Percentiles rank a stretch among this genome's conserved stretches.
phyloP scores from a whole-genome alignment of 2,329 filamentous ascomycete genomes.

The Fusarium humuli region DNA sequence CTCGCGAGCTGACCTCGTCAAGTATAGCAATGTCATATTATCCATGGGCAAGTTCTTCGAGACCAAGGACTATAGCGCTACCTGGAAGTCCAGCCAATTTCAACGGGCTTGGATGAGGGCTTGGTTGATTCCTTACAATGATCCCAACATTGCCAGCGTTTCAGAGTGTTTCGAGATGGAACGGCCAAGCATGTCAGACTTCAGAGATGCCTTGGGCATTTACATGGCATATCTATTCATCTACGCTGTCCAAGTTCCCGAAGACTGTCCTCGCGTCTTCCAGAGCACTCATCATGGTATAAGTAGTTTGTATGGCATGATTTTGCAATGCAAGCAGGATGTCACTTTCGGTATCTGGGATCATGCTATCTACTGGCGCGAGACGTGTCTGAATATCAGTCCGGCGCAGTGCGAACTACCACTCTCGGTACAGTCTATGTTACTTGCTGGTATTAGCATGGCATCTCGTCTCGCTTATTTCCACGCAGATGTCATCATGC shows the following conservation, averaged over 20 bases:
- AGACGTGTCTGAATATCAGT: conserved; percentile 38
- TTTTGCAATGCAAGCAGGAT: conserved; percentile 32
- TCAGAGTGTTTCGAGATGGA: conserved; percentile 35
- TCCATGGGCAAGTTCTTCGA: conserved; percentile 40
- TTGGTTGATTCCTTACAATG: conserved; percentile 29
- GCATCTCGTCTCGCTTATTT: conserved; percentile 38
- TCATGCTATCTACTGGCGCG: conserved; percentile 38
- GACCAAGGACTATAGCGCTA: conserved; percentile 30
- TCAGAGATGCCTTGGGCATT: conserved; percentile 26
- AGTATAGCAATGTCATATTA: conserved; percentile 32
- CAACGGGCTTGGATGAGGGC: conserved; percentile 21
- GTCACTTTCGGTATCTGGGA: conserved; percentile 40
- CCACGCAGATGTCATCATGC: conserved; percentile 38
- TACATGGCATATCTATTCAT: conserved; percentile 37
- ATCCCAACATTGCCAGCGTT: conserved; percentile 25
- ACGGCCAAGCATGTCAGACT: conserved; percentile 29
- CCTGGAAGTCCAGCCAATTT: conserved; percentile 25
- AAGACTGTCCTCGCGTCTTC: conserved; percentile 34
- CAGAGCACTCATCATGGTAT: conserved; percentile 40
- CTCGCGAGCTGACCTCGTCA: conserved; percentile 26
- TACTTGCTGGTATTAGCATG: conserved; percentile 33
- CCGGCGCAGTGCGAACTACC: conserved; percentile 32
- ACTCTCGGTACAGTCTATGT: conserved; percentile 34
- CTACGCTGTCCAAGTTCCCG: conserved; percentile 28
- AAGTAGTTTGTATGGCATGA: conserved; percentile 33